Base-by-base conservation (phyloP, 2,329 filamentous ascomycete species). In the Penicillium capsulatum region DNA sequence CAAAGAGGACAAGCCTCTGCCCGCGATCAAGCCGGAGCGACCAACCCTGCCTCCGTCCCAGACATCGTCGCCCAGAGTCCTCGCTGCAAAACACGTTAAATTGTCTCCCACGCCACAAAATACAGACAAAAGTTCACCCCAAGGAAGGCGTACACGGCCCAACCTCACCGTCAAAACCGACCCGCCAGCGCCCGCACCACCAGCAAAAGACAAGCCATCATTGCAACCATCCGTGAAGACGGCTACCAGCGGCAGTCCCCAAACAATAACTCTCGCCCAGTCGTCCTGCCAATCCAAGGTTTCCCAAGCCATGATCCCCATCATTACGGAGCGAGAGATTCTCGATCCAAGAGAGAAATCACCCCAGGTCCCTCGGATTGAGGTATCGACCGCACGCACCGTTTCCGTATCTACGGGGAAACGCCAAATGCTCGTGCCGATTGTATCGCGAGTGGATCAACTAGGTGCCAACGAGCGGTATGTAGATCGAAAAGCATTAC, bases 351-450 rank as follows among this genome's bases (percentile, higher is more conserved):
- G 13, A 11, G 26, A 28, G 26, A 11, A 11, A n/a, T 14, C 26
- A n/a, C 10, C 11, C 10, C 26, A 11, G 13, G 13, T 1, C 11
- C 26, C 26, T 4, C 6, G 26, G 11, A n/a, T 28, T 28, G 26
- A 24, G 22, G 7, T 24, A 11, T 24, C 26, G 5, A 55, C 62
- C 24, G 66, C 66, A 3, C 53, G 64, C 17, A 67, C 66, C 4
- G 48, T 69, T 7, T 67, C 64, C 7, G 57, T 69, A 1, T 60
- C 60, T 1, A 54, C 51, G 20, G 58, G 57, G 7, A 63, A 54
- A 19, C 59, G 54, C 28, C 63, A 67, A 37, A 44, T 65, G n/a
- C 46, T 68, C 5, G 61, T 68, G 5, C 64, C 66, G 0, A 55
- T 67, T 9, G 48, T 55, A 9, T 36, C 54, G 2, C 49, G 54